Evolutionary conservation across 495 filamentous ascomycete genomes (phyloP).

Genomic region (Aspergillus asperescens): DNA sequence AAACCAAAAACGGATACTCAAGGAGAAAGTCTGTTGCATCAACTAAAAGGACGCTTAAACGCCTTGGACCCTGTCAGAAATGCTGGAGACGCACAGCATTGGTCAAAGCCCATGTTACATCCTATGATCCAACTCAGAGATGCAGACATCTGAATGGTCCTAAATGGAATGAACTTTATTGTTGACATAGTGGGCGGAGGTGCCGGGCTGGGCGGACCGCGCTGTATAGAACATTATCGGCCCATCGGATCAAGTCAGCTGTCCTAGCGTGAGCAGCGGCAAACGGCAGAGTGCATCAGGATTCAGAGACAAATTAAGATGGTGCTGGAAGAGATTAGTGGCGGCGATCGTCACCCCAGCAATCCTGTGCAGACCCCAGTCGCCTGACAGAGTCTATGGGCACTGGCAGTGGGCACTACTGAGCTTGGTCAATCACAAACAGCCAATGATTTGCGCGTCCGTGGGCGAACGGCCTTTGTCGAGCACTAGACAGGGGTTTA

Average conservation of each 20-base stretch:
- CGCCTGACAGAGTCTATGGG: constrained; percentile 34
- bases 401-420: constrained; percentile 32
- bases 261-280: constrained; percentile 36
- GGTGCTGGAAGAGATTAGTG: constrained; percentile 35
- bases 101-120: constrained; percentile 33
- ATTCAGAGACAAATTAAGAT: constrained; percentile 31
- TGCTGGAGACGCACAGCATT: constrained; percentile 30
- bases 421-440: constrained; percentile 27
- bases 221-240: constrained; percentile 25
- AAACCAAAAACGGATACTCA: constrained; percentile 4
- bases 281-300: constrained; percentile 38
- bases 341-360: constrained; percentile 33
- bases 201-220: constrained; percentile 23
- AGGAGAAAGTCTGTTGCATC: constrained; percentile 28
- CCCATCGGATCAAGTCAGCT: constrained; percentile 40
- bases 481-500: constrained; percentile 16
- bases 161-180: constrained; percentile 19
- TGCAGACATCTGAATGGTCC: constrained; percentile 26
- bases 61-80: constrained; percentile 19
- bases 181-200: constrained; percentile 12
- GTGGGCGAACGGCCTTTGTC: constrained; percentile 13
- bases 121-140: constrained; percentile 24
- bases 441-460: constrained; percentile 24
- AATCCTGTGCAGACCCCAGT: constrained; percentile 38
- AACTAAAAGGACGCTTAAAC: constrained; percentile 14